Conservation (phyloP, 768 basidiomycete species). For the Kwoniella dendrophila region DNA sequence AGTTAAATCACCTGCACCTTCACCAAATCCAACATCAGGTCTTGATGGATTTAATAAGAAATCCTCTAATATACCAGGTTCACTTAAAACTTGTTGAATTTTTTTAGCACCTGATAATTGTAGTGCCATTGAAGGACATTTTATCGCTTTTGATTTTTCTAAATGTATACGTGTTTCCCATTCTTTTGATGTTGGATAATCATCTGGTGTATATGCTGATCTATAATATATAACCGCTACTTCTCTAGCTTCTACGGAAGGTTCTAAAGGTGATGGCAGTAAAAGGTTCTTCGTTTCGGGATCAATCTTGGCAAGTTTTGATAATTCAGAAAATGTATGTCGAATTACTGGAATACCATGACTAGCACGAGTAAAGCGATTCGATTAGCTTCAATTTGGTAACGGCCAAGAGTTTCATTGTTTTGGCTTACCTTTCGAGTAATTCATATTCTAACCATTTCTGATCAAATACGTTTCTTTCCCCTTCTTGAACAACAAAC, state of each 20-base stretch:
- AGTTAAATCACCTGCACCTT: conserved; percentile 31
- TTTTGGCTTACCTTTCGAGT: conserved; percentile 70
- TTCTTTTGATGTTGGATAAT: conserved; percentile 65
- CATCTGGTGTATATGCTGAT: conserved; percentile 79
- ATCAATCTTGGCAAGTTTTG: conserved; percentile 62
- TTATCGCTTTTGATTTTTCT: conserved; percentile 81
- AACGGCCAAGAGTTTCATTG: background rate
- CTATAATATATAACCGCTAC: conserved; percentile 90
- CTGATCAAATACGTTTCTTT: conserved; percentile 95
- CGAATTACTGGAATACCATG: conserved; percentile 74
- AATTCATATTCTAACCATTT: conserved; percentile 84
- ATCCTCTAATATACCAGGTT: conserved; percentile 70
- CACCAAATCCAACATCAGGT: conserved; percentile 48
- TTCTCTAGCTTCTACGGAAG: conserved; percentile 60
- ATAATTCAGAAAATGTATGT: conserved; percentile 74
- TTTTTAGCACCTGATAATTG: conserved; percentile 98
- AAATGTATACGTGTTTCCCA: conserved; percentile 76
- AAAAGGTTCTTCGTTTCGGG: conserved; percentile 45
- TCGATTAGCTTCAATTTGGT: background rate
- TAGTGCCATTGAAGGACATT: conserved; percentile 85
- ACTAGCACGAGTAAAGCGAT: conserved; percentile 57
- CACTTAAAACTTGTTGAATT: conserved; percentile 82
- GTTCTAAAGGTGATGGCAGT: conserved; percentile 54
- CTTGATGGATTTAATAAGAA: conserved; percentile 61
- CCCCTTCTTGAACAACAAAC: conserved; percentile 84